A percentile compares a stretch with the other conserved stretches of the same genome.
Conservation (phyloP, 257 asterid genomes). For the Gentiana straminea region DNA sequence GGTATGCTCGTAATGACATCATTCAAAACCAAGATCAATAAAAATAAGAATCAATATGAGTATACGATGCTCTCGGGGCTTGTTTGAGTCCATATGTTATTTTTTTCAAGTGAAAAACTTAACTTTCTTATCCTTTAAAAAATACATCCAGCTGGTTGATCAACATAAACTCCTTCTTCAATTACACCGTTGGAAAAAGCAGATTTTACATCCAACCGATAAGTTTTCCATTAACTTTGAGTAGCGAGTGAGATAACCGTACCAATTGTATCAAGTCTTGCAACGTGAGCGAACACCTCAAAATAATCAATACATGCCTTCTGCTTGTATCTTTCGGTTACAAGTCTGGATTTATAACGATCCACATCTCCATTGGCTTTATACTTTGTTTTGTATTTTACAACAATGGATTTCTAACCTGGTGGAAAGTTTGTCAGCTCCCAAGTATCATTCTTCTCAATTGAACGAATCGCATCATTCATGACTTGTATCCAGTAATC, state of each 20-base stretch:
- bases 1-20: not conserved
- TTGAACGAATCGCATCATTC: not conserved
- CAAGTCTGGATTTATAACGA: not conserved
- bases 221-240: not conserved
- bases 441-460: not conserved
- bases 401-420: not conserved
- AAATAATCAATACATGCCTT: not conserved
- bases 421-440: not conserved
- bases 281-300: not conserved
- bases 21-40: not conserved
- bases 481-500: not conserved
- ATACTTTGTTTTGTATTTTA: not conserved
- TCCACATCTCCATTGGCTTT: not conserved
- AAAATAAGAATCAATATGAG: not conserved
- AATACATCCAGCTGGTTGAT: too few species aligned
- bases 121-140: too few species aligned
- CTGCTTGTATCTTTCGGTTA: not conserved
- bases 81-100: too few species aligned
- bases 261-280: not conserved
- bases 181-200: too few species aligned
- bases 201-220: not conserved
- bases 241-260: not conserved
- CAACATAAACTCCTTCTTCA: too few species aligned
- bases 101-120: too few species aligned
- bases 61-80: not conserved